Percentiles rank a stretch among this genome's conserved stretches.
phyloP scores from a whole-genome alignment of 2,329 filamentous ascomycete species.

The Neobulgaria alba region DNA sequence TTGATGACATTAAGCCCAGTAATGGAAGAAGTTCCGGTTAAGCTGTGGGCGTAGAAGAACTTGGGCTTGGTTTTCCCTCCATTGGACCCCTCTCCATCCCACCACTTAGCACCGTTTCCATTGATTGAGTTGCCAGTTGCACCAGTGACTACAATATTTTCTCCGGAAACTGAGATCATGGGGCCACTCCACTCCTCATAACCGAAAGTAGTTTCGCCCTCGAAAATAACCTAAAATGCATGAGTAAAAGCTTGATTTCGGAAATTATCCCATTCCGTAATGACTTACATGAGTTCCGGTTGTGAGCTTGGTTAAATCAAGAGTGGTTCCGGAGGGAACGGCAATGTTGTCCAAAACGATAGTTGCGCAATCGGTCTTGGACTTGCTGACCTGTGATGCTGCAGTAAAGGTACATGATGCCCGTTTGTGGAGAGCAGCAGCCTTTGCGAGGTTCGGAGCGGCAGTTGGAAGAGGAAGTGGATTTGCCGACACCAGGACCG shows the following conservation, averaged over 20 bases:
- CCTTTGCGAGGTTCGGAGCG: conserved; percentile 14
- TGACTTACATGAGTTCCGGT: conserved; percentile 32
- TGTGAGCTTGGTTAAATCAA: conserved; percentile 47
- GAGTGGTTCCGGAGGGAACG: conserved; percentile 50
- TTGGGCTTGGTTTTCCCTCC: conserved; percentile 52
- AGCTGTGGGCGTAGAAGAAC: conserved; percentile 46
- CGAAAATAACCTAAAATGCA: conserved; percentile 42
- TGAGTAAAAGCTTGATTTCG: not conserved
- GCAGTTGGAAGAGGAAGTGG: conserved; percentile 20
- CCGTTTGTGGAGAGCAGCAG: conserved; percentile 14
- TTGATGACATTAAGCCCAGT: conserved; percentile 41
- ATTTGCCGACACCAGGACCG: conserved; percentile 14
- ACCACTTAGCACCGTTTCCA: conserved; percentile 47
- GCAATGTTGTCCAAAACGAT: conserved; percentile 44
- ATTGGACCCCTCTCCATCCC: conserved; percentile 51
- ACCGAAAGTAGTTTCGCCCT: conserved; percentile 57
- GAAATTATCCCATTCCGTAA: not conserved
- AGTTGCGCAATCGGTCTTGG: conserved; percentile 43
- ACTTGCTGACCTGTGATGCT: conserved; percentile 37
- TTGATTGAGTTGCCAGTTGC: conserved; percentile 44
- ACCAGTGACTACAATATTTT: conserved; percentile 42
- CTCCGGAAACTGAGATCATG: conserved; percentile 52
- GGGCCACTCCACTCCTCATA: conserved; percentile 58
- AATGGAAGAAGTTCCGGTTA: conserved; percentile 40
- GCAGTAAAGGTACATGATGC: conserved; percentile 45